Conservation (phyloP, 176 grass and related monocot genomes). For the Poa pratensis region DNA sequence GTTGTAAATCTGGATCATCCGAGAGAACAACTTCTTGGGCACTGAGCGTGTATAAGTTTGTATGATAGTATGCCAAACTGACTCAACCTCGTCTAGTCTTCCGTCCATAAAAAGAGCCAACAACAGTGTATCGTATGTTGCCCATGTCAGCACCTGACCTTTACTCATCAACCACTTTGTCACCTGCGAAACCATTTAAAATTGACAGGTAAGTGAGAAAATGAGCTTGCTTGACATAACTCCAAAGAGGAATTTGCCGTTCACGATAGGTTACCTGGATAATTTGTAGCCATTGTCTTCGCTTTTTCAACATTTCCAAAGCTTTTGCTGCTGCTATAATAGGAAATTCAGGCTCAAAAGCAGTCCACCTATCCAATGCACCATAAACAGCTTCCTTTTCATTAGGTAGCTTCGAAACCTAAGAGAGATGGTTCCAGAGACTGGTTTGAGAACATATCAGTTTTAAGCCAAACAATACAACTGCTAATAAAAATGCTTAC, state of each 20-base stretch:
- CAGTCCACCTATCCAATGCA: conserved; percentile 86
- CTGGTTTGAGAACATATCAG: conserved; percentile 46
- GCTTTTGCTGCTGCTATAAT: conserved; percentile 77
- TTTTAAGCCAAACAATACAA: conserved; percentile 20
- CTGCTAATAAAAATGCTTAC: conserved; percentile 14
- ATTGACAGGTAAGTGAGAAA: neutral
- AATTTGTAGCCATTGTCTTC: conserved; percentile 71
- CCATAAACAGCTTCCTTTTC: conserved; percentile 80
- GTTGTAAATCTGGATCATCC: conserved; percentile 84
- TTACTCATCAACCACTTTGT: conserved; percentile 95
- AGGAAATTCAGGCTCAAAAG: conserved; percentile 87
- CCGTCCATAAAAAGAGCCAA: conserved; percentile 83
- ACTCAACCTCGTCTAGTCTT: conserved; percentile 73
- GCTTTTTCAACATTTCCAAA: conserved; percentile 72
- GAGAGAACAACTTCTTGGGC: conserved; percentile 77
- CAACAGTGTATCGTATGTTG: conserved; percentile 75
- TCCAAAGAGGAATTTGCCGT: neutral
- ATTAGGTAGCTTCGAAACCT: conserved; percentile 79
- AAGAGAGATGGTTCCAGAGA: conserved; percentile 52
- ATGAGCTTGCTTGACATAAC: neutral
- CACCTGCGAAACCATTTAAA: conserved; percentile 53
- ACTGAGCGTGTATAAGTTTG: conserved; percentile 73
- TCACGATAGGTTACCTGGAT: conserved; percentile 59
- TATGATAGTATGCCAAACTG: conserved; percentile 64
- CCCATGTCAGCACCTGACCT: conserved; percentile 83